A percentile compares a stretch with the other conserved stretches of the same genome.
Conservation (phyloP, 441 rosid species). For the Breynia disticha region DNA sequence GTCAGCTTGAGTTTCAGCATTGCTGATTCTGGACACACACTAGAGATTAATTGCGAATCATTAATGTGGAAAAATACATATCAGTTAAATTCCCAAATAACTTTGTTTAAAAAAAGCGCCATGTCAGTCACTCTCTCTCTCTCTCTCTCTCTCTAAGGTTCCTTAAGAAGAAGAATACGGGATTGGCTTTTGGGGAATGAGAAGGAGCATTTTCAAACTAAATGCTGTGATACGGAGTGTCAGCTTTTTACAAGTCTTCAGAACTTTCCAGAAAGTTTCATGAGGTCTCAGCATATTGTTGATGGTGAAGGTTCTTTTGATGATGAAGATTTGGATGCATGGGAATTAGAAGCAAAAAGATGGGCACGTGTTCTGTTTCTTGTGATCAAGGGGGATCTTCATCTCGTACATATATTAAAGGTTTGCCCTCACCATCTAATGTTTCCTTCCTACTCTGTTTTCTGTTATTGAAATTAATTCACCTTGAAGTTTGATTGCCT, state of each 20-base stretch:
- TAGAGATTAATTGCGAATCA: too few relatives aligned
- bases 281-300: conserved; percentile 23
- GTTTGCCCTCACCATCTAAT: conserved; percentile 33
- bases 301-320: conserved; percentile 37
- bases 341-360: conserved; percentile 83
- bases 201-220: conserved; percentile 18
- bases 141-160: conserved; percentile 30
- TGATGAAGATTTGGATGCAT: conserved; percentile 85
- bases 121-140: not conserved
- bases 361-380: conserved; percentile 82
- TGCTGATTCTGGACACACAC: too few relatives aligned
- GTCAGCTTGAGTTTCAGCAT: too few relatives aligned
- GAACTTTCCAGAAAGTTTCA: conserved; percentile 50
- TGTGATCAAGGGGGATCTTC: conserved; percentile 34
- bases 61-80: too few relatives aligned
- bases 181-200: conserved; percentile 59
- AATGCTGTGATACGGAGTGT: conserved; percentile 19
- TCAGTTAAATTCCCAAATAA: not conserved
- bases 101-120: not conserved
- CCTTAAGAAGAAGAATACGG: conserved; percentile 40
- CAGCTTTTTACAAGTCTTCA: conserved; percentile 44
- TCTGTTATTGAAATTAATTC: not conserved
- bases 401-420: conserved; percentile 43
- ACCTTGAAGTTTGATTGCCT: too few relatives aligned
- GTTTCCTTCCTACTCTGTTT: conserved; percentile 8